These are phyloP conservation scores for Acidiella bohemica DNA, from an alignment of 495 filamentous ascomycete species.

Conservation along the genomic window DNA sequence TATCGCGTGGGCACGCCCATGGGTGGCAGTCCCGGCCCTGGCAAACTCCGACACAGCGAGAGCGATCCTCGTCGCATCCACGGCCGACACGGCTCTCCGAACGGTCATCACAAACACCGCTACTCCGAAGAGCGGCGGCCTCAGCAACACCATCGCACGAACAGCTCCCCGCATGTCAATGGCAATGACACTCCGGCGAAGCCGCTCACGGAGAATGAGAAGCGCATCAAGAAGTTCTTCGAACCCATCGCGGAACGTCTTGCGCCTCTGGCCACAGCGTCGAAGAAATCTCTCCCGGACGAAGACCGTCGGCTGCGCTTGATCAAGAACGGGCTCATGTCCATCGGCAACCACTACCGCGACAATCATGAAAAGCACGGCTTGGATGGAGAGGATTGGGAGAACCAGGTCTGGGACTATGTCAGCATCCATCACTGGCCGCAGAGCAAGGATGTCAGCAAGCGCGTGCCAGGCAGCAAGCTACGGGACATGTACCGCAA, in stretches of 20 bases:
- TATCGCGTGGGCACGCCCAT: constrained; percentile 17
- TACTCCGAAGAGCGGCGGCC: constrained; percentile 24
- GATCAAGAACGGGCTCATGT: constrained; percentile 37
- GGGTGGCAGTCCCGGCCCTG: constrained; percentile 10
- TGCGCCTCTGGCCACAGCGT: constrained; percentile 44
- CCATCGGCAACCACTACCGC: constrained; percentile 41
- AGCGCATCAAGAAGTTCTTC: constrained; percentile 44
- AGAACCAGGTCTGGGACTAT: constrained; percentile 21
- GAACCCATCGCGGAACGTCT: constrained; percentile 48
- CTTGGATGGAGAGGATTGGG: constrained; percentile 23
- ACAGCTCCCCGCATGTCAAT: constrained; percentile 6
- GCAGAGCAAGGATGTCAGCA: constrained; percentile 16
- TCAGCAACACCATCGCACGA: constrained; percentile 14
- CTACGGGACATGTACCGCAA: constrained; percentile 37
- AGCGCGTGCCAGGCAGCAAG: constrained; percentile 25
- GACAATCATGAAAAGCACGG: constrained; percentile 24
- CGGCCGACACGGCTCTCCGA: constrained; percentile 40
- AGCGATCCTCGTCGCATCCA: constrained; percentile 5
- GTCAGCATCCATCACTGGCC: constrained; percentile 30
- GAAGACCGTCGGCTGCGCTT: constrained; percentile 44
- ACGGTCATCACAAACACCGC: constrained; percentile 34
- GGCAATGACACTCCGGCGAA: constrained; percentile 18
- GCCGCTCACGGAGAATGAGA: constrained; percentile 26
- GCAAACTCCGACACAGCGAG: constrained; percentile 6
- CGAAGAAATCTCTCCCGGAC: constrained; percentile 47